Evolutionary conservation across 805 yeast genomes (phyloP), one percentile per base, ranked within the genome.

Genomic region (Ogataea haglerorum): DNA sequence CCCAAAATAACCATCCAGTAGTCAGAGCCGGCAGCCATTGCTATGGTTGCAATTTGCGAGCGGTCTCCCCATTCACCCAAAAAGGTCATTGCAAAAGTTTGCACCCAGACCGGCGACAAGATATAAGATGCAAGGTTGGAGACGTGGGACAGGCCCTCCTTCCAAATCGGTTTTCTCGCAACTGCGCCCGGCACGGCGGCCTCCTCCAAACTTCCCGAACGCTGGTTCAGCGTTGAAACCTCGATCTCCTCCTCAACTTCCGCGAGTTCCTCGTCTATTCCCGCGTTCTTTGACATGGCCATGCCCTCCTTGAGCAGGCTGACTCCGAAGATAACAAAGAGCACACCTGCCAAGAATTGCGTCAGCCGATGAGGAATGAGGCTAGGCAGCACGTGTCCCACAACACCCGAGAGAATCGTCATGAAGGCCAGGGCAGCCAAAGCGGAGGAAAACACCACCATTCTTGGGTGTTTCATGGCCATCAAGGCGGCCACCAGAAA

Each of bases 41-140:
- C 98, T 55, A 93, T 89, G 24, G 97, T 93, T 31, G 97, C 96
- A 41, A 93, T 88, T 68, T 93, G 99, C 10, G 97, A 89, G 56
- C 99, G 80, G 64, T 93, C 99, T 37, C 99, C 99, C 95, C 98
- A 89, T 68, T 93, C 99, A 46, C 97, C 99, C 36, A 93, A 68
- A 62, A 93, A 93, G 4, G 96, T 87, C 98, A 93, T 91, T 39
- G 80, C 79, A 58, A 93, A 93, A 4, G 91, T 91, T 69, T 91
- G 96, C 50, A 89, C 82, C 90, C 95, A 93, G 8, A 81, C 67
- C 3, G 99, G 98, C 3, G 95, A 84, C 41, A 91, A 68, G 4
- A 88, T 65, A 42, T 79, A 76, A 3, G 79, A 63, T 2, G 82
- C 78, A 36, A 85, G 69, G 51, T 80, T 73, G 30, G 68, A 61